A percentile compares a stretch with the other conserved stretches of the same genome.
These are phyloP conservation scores for Ustilago hordei DNA, from an alignment of 1,284 basidiomycete genomes.

Conservation along the genomic window DNA sequence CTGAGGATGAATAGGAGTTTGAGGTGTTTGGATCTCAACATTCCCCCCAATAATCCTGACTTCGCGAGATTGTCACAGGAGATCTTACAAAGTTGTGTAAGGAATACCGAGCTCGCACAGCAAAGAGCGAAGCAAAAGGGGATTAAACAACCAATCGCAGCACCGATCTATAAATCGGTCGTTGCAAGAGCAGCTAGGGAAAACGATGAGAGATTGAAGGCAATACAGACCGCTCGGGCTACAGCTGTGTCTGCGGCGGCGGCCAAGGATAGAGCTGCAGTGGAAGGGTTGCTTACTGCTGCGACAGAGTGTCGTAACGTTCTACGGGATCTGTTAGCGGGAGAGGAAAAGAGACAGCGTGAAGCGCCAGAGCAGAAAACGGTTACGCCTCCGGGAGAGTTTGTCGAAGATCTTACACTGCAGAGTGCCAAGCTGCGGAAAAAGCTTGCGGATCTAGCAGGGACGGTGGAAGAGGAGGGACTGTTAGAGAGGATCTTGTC, in stretches of 20 bases:
- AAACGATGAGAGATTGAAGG: slow-evolving; percentile 54
- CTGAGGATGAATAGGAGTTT: slow-evolving; percentile 84
- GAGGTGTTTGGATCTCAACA: slow-evolving; percentile 91
- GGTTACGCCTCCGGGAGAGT: slow-evolving; percentile 37
- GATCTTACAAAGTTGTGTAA: slow-evolving; percentile 80
- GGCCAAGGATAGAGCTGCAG: slow-evolving; percentile 23
- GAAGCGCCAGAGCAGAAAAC: slow-evolving; percentile 37
- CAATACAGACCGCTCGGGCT: slow-evolving; percentile 38
- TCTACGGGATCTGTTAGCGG: slow-evolving; percentile 44
- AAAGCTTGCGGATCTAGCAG: slow-evolving; percentile 34
- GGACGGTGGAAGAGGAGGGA: slow-evolving; percentile 32
- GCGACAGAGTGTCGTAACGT: slow-evolving; percentile 50
- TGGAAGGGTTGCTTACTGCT: slow-evolving; percentile 30
- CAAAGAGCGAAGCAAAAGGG: slow-evolving; percentile 49
- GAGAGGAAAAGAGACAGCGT: slow-evolving; percentile 47
- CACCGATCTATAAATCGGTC: slow-evolving; percentile 64
- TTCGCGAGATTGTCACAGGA: slow-evolving; percentile 76
- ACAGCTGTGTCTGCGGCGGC: slow-evolving; percentile 27
- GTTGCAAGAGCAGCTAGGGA: slow-evolving; percentile 58
- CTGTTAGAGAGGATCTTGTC: slow-evolving; percentile 35
- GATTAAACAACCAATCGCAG: slow-evolving; percentile 56
- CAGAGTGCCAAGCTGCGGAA: slow-evolving; percentile 45
- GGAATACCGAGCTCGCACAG: slow-evolving; percentile 70
- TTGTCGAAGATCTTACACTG: slow-evolving; percentile 51
- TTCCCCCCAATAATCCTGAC: slow-evolving; percentile 85